Base-by-base conservation (phyloP, 2,329 filamentous ascomycete genomes). In the Didymellaceae sp. region DNA sequence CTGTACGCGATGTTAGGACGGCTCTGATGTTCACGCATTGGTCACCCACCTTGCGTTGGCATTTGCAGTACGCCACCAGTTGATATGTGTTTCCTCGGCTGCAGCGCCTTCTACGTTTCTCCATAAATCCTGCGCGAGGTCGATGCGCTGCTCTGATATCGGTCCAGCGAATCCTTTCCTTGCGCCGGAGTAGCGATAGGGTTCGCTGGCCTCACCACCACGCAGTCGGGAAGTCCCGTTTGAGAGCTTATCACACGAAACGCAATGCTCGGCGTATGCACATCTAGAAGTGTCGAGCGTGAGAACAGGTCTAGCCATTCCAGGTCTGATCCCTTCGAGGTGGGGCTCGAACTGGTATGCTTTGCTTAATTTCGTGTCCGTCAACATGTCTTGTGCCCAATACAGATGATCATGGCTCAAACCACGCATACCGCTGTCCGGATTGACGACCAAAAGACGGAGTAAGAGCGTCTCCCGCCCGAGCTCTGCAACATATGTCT, bases 381-480 rank as follows among this genome's bases (percentile, higher is more conserved):
- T 62, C 4, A 11, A 16, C 11, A 55, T 8, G 6, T 54, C 35
- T 32, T 66, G 62, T 31, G 40, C 40, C 65, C 65, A 67, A 45
- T 66, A 67, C 20, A 61, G 8, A 7, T 18, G 6, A 33, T 61
- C 60, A 5, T 34, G 7, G 1, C 17, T 20, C 1, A 24, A 3
- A 4, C 21, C 31, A 2, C 45, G 53, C 8, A 18, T 31, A 8
- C 45, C 2, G 2, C 42, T 45, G 9, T 38, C 3, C 22, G 47
- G 56, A 22, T 59, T 37, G 8, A 39, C 58, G 6, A 68, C 24
- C 24, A 52, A 61, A 0, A 67, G 41, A 5, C 17, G 24, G 13
- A 68, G 14, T 20, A 17, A 10, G 5, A 22, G 17, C 5, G 6
- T 28, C 10, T 33, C 25, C 16, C 8, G 9, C 6, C 17, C 17